phyloP scores from a whole-genome alignment of 1,284 basidiomycete genomes.

The Xerocomus nothofagi region DNA sequence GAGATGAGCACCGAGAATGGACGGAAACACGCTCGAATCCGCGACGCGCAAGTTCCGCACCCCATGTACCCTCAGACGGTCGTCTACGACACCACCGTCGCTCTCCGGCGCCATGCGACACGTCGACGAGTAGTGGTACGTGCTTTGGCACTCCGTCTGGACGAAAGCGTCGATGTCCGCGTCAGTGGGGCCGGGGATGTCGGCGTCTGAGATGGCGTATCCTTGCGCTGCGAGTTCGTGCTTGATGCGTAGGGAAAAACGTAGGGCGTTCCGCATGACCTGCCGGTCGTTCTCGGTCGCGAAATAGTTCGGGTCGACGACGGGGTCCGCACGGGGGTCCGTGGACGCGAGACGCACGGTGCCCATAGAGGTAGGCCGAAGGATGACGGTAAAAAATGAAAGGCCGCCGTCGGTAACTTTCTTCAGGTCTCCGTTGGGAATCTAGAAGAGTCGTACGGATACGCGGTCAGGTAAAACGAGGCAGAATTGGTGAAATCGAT shows the following conservation, averaged over 20 bases:
- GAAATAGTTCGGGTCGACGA: conserved; percentile 29
- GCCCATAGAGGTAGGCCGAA: conserved; percentile 37
- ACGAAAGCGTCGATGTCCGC: too few species aligned
- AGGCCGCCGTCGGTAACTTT: conserved; percentile 22
- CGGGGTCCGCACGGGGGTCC: conserved; percentile 15
- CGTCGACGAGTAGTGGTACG: too few species aligned
- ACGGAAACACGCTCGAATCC: too few species aligned
- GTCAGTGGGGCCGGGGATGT: too few species aligned
- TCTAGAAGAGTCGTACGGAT: too few species aligned
- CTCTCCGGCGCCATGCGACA: too few species aligned
- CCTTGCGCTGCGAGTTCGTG: not conserved
- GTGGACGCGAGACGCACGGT: conserved; percentile 29
- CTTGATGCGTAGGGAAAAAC: not conserved
- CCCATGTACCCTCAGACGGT: too few species aligned
- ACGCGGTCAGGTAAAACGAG: too few species aligned
- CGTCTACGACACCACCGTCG: too few species aligned
- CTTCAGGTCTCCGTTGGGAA: conserved; percentile 19
- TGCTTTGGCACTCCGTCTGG: too few species aligned
- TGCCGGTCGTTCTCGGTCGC: not conserved
- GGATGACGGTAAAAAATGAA: conserved; percentile 29
- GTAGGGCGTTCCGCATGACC: not conserved
- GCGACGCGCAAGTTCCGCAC: too few species aligned
- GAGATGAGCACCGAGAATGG: too few species aligned
- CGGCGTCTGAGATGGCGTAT: not conserved
- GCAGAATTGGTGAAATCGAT: not conserved